Percentiles rank a stretch among this genome's conserved stretches.
Conservation (phyloP, 2,329 filamentous ascomycete genomes). For the Fusarium sp. region DNA sequence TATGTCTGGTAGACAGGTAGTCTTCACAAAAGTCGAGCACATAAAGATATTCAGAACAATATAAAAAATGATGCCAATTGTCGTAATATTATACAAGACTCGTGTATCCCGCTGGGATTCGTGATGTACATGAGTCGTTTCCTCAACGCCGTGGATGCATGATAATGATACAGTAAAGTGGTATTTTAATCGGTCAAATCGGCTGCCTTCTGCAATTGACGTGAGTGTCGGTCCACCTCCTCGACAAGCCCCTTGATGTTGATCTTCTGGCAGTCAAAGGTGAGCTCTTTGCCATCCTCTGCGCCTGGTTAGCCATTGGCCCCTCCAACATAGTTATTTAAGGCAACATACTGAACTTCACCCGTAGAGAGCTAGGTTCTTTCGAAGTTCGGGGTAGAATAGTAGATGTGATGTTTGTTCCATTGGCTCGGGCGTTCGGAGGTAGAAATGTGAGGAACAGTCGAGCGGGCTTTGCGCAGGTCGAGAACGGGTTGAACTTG, state of each 20-base stretch:
- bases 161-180: conserved; percentile 43
- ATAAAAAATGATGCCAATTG: conserved; percentile 38
- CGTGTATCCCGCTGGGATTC: conserved; percentile 30
- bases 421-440: conserved; percentile 76
- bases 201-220: conserved; percentile 82
- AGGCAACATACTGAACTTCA: conserved; percentile 83
- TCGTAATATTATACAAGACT: conserved; percentile 44
- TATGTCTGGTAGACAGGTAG: conserved; percentile 24
- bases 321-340: neutral
- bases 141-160: conserved; percentile 50
- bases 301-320: conserved; percentile 41
- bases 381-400: conserved; percentile 77
- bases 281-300: conserved; percentile 95
- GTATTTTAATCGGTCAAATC: conserved; percentile 69
- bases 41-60: conserved; percentile 31
- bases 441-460: conserved; percentile 89
- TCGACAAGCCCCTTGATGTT: conserved; percentile 87
- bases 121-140: conserved; percentile 39
- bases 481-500: conserved; percentile 92
- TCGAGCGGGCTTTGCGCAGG: conserved; percentile 81
- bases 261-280: conserved; percentile 81
- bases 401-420: conserved; percentile 81
- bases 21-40: conserved; percentile 34
- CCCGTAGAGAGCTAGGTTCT: conserved; percentile 73
- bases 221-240: conserved; percentile 90